These are phyloP conservation scores for Neurospora sp. DNA, from an alignment of 495 filamentous ascomycete genomes.

Conservation along the genomic window DNA sequence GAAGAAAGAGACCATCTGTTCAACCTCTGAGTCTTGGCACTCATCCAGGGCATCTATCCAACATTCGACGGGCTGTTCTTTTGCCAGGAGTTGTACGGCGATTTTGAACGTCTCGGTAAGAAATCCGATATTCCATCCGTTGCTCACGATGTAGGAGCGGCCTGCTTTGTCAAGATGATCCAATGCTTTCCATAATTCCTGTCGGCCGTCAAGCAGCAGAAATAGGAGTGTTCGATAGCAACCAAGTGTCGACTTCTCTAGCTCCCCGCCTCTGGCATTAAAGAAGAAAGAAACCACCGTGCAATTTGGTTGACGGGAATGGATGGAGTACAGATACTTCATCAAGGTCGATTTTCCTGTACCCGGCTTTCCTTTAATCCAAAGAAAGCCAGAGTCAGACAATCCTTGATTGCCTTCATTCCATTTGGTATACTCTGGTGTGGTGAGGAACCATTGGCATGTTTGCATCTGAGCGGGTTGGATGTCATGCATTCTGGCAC, in stretches of 20 bases:
- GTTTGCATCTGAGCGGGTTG: background rate
- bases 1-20: conserved; percentile 23
- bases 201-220: conserved; percentile 16
- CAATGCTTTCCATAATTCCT: conserved; percentile 12
- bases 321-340: background rate
- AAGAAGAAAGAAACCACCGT: conserved; percentile 9
- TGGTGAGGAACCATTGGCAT: background rate
- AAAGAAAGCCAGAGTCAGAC: background rate
- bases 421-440: background rate
- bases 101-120: conserved; percentile 16
- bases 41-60: conserved; percentile 33
- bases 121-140: conserved; percentile 13
- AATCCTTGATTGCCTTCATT: too few relatives aligned
- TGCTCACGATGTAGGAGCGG: background rate
- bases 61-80: conserved; percentile 8
- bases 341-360: conserved; percentile 3
- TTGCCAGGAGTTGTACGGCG: conserved; percentile 8
- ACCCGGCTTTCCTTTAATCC: conserved; percentile 1
- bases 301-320: background rate
- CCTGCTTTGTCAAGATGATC: background rate
- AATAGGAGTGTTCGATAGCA: conserved; percentile 42
- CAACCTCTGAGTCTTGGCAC: conserved; percentile 19
- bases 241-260: conserved; percentile 38
- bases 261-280: conserved; percentile 16
- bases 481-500: background rate